Conservation (phyloP, 208 protist genomes). For the Naegleria gruberi region DNA sequence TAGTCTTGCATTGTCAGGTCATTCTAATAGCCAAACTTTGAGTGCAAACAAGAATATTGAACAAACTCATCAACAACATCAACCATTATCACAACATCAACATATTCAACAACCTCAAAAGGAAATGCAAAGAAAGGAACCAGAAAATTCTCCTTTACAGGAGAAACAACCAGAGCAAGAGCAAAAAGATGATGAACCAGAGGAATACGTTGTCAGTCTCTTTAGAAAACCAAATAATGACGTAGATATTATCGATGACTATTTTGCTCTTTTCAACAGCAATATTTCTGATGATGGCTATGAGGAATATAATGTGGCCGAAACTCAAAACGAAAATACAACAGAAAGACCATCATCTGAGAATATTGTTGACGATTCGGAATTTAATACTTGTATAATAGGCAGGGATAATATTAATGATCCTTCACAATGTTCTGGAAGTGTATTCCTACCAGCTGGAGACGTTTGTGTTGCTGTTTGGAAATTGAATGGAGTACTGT, state of each 20-base stretch:
- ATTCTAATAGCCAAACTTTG: no score
- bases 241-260: background rate
- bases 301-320: background rate
- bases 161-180: background rate
- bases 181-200: background rate
- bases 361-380: background rate
- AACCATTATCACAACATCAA: background rate
- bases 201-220: background rate
- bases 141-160: background rate
- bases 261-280: background rate
- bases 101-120: background rate
- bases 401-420: background rate
- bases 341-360: background rate
- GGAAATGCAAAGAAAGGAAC: background rate
- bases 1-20: background rate
- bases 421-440: background rate
- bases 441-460: background rate
- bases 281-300: background rate
- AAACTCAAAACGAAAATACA: background rate
- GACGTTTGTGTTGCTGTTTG: conserved; percentile 9
- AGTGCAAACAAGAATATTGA: no score
- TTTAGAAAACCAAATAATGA: background rate
- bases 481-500: conserved; percentile 4
- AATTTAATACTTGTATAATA: background rate
- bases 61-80: background rate